These are phyloP conservation scores for Phoenix roebelenii DNA, from an alignment of 176 grass and related monocot species.

Conservation along the genomic window DNA sequence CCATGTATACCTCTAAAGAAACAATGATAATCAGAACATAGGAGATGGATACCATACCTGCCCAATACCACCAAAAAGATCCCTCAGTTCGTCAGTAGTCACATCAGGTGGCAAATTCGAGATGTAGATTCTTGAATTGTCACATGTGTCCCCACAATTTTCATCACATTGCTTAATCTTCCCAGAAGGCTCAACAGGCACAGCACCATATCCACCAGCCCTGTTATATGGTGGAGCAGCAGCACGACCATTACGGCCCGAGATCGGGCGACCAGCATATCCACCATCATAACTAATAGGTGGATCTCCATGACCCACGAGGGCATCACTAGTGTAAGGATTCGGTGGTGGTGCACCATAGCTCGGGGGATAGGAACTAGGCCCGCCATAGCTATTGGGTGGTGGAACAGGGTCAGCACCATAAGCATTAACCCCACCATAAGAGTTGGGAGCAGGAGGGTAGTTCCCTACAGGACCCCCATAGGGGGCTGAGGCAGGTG, in stretches of 20 bases:
- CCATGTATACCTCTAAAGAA: too few relatives aligned
- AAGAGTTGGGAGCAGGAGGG: slow-evolving; percentile 40
- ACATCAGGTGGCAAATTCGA: slow-evolving; percentile 96
- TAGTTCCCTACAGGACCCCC: slow-evolving; percentile 48
- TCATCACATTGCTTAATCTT: slow-evolving; percentile 94
- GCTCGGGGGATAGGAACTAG: slow-evolving; percentile 61
- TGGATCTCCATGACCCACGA: slow-evolving; percentile 34
- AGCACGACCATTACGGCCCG: slow-evolving; percentile 39
- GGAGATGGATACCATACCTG: slow-evolving; percentile 34
- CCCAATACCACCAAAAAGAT: slow-evolving; percentile 91
- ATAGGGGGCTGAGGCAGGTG: slow-evolving; percentile 50
- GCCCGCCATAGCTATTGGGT: slow-evolving; percentile 54
- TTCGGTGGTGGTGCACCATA: slow-evolving; percentile 64
- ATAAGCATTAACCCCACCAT: slow-evolving; percentile 55
- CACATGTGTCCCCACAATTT: slow-evolving; percentile 81
- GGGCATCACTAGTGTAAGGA: slow-evolving; percentile 38
- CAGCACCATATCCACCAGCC: slow-evolving; percentile 32
- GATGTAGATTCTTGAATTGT: slow-evolving; percentile 96
- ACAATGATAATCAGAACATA: too few relatives aligned
- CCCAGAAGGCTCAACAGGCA: slow-evolving; percentile 24
- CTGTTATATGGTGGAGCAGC: slow-evolving; percentile 27
- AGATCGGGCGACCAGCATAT: slow-evolving; percentile 32
- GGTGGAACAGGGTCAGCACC: slow-evolving; percentile 58
- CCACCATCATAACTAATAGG: slow-evolving; percentile 62
- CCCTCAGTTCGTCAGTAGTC: slow-evolving; percentile 79